phyloP scores from a whole-genome alignment of 768 basidiomycete genomes.

The Suillus subaureus region DNA sequence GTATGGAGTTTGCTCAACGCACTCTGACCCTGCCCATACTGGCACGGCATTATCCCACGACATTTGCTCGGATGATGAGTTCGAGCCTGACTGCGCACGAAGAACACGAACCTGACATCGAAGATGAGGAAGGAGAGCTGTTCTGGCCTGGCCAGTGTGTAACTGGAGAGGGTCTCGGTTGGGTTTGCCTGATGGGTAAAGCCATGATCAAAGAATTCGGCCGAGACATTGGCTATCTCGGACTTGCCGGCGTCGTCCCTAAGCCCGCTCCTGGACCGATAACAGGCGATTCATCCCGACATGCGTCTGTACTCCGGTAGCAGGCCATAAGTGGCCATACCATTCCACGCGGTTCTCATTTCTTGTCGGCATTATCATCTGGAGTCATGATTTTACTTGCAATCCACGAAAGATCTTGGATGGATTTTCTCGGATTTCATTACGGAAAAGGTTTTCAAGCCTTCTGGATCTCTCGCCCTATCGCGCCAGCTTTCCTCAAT shows the following conservation, averaged over 20 bases:
- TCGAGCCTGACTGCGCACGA: slow-evolving; percentile 63
- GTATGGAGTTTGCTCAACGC: slow-evolving; percentile 51
- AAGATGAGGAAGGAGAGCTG: slow-evolving; percentile 85
- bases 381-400: slow-evolving; percentile 31
- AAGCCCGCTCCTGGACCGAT: slow-evolving; percentile 53
- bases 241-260: slow-evolving; percentile 71
- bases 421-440: slow-evolving; percentile 26
- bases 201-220: slow-evolving; percentile 86
- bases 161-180: slow-evolving; percentile 78
- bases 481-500: slow-evolving; percentile 16
- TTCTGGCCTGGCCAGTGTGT: slow-evolving; percentile 79
- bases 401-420: slow-evolving; percentile 27
- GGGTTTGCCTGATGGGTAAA: slow-evolving; percentile 87
- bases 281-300: slow-evolving; percentile 32
- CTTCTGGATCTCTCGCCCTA: slow-evolving; percentile 17
- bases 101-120: slow-evolving; percentile 80
- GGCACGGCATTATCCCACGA: slow-evolving; percentile 72
- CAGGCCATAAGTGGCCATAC: slow-evolving; percentile 16
- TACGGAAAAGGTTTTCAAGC: slow-evolving; percentile 16
- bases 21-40: slow-evolving; percentile 67
- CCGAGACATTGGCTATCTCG: slow-evolving; percentile 71
- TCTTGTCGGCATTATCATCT: slow-evolving; percentile 34
- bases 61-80: slow-evolving; percentile 72
- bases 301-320: slow-evolving; percentile 35
- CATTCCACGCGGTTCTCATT: slow-evolving; percentile 20